Evolutionary conservation across 495 filamentous ascomycete species (phyloP), one percentile per base, ranked within the genome.

Genomic region (Tuber magnatum): DNA sequence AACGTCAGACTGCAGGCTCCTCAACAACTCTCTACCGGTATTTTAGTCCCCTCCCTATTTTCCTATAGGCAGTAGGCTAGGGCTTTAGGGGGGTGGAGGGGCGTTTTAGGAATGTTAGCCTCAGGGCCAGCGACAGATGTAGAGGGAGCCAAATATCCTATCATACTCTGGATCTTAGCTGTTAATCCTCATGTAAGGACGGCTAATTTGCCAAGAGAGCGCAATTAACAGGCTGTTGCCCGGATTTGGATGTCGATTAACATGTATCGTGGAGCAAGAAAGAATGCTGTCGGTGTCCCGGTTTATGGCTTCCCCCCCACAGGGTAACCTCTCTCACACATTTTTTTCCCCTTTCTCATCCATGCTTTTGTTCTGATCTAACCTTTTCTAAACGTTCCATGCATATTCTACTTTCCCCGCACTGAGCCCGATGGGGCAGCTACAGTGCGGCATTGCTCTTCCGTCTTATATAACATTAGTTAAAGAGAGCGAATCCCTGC

Each of bases 361-460:
- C 51, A 12, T 18, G 28, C 28, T 65, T 61, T 65, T 35, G 56
- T 7, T 65, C 32, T 65, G 9, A 35, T 32, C 35, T 35, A 18
- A 65, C 18, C n/a, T 35, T 65, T 35, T 65, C 56, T 65, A 32
- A 65, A 32, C 28, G 12, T 65, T 65, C 28, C 32, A 35, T 61
- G 51, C 51, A 61, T 61, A 46, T 46, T 14, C 14, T 65, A 65
- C 32, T 65, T 65, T 65, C 56, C 56, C 56, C 56, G 56, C 56
- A 65, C 28, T 35, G 56, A 18, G 56, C 56, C 28, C 28, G 56
- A 65, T 32, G 56, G 56, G 56, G 56, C 56, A 65, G 56, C 14
- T 35, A 65, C 56, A n/a, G n/a, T n/a, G n/a, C n/a, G 56, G 56
- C 56, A 65, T 65, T 65, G 32, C 56, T 65, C 28, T 65, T 65